Percentiles rank a stretch among this genome's conserved stretches.
Evolutionary conservation across 2,329 filamentous ascomycete genomes (phyloP).

Genomic region (Sphaerostilbella broomeana): DNA sequence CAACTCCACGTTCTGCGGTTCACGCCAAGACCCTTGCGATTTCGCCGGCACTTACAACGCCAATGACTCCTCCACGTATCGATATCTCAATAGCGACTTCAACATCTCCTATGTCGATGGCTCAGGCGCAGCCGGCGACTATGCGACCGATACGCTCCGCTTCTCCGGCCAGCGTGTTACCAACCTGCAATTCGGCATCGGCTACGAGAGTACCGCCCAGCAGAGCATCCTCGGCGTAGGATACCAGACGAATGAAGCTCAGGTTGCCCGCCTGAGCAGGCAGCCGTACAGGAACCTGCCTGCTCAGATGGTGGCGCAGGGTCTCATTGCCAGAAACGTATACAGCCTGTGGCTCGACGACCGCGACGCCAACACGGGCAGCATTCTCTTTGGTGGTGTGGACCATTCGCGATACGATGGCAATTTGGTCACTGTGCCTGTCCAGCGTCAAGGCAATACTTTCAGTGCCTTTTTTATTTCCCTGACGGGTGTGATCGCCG

Average conservation of each 20-base stretch:
- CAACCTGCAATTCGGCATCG: slow-evolving; percentile 65
- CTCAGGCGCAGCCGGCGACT: slow-evolving; percentile 69
- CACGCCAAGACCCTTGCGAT: slow-evolving; percentile 44
- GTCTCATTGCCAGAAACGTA: slow-evolving; percentile 57
- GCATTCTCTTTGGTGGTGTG: slow-evolving; percentile 68
- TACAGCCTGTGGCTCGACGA: slow-evolving; percentile 75
- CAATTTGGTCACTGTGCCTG: slow-evolving; percentile 57
- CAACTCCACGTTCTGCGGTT: slow-evolving; percentile 52
- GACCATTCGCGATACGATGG: slow-evolving; percentile 60
- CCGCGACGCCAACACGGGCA: slow-evolving; percentile 56
- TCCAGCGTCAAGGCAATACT: slow-evolving; percentile 47
- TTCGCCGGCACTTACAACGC: slow-evolving; percentile 61
- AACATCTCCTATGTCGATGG: slow-evolving; percentile 86
- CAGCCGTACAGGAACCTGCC: slow-evolving; percentile 63
- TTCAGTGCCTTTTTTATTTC: slow-evolving; percentile 63
- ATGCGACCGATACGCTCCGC: slow-evolving; percentile 65
- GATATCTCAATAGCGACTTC: slow-evolving; percentile 67
- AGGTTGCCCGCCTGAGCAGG: slow-evolving; percentile 51
- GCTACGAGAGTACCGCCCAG: slow-evolving; percentile 52
- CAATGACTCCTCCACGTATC: slow-evolving; percentile 68
- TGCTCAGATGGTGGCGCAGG: slow-evolving; percentile 53
- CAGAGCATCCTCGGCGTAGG: slow-evolving; percentile 84
- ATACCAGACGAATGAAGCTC: slow-evolving; percentile 72
- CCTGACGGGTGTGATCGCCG: slow-evolving; percentile 51
- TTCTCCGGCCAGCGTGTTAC: slow-evolving; percentile 49